Base-by-base conservation (phyloP, 768 basidiomycete genomes). In the Russula vinacea region DNA sequence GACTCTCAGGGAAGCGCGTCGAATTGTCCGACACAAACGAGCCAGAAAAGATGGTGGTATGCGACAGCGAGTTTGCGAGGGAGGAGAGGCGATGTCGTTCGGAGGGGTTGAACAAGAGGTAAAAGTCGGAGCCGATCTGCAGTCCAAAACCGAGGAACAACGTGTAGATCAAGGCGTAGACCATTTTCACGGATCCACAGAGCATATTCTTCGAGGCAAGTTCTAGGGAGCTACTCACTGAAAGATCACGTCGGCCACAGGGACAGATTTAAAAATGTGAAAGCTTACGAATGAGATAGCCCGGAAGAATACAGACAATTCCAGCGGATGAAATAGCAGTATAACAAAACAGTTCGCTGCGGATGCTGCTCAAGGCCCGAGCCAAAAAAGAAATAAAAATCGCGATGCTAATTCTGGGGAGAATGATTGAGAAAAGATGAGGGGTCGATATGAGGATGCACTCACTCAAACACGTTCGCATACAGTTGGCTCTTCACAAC, bases 81-180 rank as follows among this genome's bases (percentile, higher is more conserved):
- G 77, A 73, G 19, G 83, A 76, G 24, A 88, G 78, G 58, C 78
- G 77, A 56, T 74, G 78, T n/a, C 86, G 84, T 39, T 81, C 81
- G 3, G 73, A 70, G 6, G 76, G 81, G 68, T 90, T 88, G 60
- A 91, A 77, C 49, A 90, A 78, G 57, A 89, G 83, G 69, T 84
- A 91, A 22, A 91, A 78, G 70, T 92, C 90, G 33, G 86, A 89
- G 52, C 90, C 90, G 58, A 92, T 89, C 69, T 90, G 88, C 32
- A 92, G 77, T 53, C 90, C 89, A 68, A 92, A 92, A 2, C 90
- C 90, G 70, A 92, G 74, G 72, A 90, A 92, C 5, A 92, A 76
- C 0, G 90, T 90, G 66, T 90, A 91, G 33, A 92, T 89, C 64
- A 92, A 76, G 26, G 90, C 89, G 62, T 89, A 91, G 22, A 91